These are phyloP conservation scores for Cucumis cinereus DNA, from an alignment of 306 rosid genomes.

Conservation along the genomic window DNA sequence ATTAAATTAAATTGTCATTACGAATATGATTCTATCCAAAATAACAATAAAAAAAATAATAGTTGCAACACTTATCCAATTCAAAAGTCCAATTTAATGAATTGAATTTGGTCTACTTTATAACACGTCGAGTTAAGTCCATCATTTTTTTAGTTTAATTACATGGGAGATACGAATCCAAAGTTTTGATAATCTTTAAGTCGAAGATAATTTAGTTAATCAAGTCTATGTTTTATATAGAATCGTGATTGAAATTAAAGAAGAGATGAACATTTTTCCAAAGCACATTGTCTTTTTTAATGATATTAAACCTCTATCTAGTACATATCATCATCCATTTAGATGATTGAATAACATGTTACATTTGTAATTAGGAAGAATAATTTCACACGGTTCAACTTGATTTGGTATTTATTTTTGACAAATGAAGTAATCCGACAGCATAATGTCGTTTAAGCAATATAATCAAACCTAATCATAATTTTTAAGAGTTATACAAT, in stretches of 20 bases:
- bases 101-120: too few relatives aligned
- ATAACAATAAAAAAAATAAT: too few relatives aligned
- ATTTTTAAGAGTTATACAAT: neutral
- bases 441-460: neutral
- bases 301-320: neutral
- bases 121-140: too few relatives aligned
- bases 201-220: neutral
- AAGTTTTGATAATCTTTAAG: too few relatives aligned
- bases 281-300: neutral
- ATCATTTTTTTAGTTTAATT: too few relatives aligned
- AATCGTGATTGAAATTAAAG: neutral
- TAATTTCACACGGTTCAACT: constrained; percentile 1
- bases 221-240: neutral
- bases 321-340: neutral
- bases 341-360: neutral
- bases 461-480: neutral
- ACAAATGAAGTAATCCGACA: neutral
- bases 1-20: too few relatives aligned
- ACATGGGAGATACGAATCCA: neutral
- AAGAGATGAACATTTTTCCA: too few relatives aligned
- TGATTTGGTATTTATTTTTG: neutral
- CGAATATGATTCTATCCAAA: too few relatives aligned
- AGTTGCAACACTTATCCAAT: too few relatives aligned
- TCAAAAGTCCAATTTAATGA: too few relatives aligned
- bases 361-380: neutral